Percentiles rank a stretch among this genome's conserved stretches.
Evolutionary conservation across 78 protist genomes (phyloP).

Genomic region (Chrysochromulina parva): DNA sequence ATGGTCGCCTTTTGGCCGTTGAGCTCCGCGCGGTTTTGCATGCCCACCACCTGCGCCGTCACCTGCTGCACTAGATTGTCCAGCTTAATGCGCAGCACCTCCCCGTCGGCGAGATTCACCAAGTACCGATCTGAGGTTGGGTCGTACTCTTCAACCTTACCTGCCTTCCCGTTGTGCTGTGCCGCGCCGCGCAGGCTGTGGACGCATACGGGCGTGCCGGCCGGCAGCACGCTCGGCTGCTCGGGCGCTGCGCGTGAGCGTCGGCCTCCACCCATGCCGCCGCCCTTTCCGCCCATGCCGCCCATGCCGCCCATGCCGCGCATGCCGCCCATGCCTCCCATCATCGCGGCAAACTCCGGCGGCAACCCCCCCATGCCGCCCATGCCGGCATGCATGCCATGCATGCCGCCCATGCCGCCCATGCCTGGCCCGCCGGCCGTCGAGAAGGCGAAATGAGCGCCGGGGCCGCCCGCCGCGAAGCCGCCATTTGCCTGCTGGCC

Average conservation of each 20-base stretch:
- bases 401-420: background rate
- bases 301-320: background rate
- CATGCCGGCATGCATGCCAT: background rate
- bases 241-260: background rate
- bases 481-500: background rate
- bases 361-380: background rate
- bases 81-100: background rate
- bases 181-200: background rate
- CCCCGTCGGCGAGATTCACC: background rate
- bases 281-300: background rate
- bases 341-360: background rate
- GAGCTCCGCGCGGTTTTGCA: background rate
- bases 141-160: background rate
- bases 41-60: background rate
- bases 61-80: background rate
- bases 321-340: background rate
- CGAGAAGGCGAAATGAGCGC: background rate
- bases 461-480: background rate
- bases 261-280: background rate
- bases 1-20: background rate
- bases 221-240: background rate
- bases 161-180: slow-evolving; percentile 3
- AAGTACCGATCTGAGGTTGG: background rate
- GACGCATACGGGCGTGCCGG: background rate
- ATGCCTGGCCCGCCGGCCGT: background rate